phyloP scores from a whole-genome alignment of 306 rosid genomes.

The Fagus sylvatica region DNA sequence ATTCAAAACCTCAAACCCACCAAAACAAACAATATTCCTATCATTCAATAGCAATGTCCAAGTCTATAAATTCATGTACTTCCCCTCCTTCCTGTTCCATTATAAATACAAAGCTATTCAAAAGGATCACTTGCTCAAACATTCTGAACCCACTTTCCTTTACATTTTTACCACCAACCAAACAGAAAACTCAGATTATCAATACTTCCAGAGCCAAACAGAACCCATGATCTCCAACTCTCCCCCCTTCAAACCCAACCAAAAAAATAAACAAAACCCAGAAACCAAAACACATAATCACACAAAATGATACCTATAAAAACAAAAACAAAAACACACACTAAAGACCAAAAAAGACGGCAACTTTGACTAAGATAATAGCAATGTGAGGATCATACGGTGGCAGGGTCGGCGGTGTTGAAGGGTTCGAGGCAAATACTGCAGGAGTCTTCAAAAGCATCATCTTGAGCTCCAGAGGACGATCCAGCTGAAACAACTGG shows the following conservation, averaged over 20 bases:
- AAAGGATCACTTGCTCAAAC: neutral
- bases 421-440: slow-evolving; percentile 86
- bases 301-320: neutral
- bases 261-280: neutral
- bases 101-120: neutral
- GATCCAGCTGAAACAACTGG: slow-evolving; percentile 37
- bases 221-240: neutral
- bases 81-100: neutral
- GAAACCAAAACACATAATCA: neutral
- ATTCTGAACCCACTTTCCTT: neutral
- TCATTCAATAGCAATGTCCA: neutral
- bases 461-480: slow-evolving; percentile 41
- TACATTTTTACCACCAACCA: neutral
- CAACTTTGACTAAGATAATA: neutral
- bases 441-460: slow-evolving; percentile 68
- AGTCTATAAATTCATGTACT: neutral
- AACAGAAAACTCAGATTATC: neutral
- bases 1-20: neutral
- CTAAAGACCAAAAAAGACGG: neutral
- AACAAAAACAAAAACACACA: neutral
- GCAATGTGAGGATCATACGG: slow-evolving; percentile 43
- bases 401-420: slow-evolving; percentile 62
- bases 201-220: neutral
- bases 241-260: neutral
- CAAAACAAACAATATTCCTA: neutral